These are phyloP conservation scores for Tetrastigma voinierianum DNA, from an alignment of 164 flowering plant genomes.

Conservation along the genomic window DNA sequence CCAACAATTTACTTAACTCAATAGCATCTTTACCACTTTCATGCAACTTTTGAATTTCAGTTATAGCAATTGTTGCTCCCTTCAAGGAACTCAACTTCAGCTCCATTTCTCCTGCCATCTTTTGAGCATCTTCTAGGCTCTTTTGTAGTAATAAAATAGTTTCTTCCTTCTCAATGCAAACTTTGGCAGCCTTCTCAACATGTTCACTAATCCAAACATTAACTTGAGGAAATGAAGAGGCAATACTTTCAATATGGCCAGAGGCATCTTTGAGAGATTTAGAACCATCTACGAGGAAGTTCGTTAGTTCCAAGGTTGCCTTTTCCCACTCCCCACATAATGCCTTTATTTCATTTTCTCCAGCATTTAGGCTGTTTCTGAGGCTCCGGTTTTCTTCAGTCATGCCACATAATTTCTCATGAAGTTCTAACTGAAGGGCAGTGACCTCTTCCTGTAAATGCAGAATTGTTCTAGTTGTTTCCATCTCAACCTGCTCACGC, in stretches of 20 bases:
- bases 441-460: constrained; percentile 71
- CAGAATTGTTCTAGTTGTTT: constrained; percentile 57
- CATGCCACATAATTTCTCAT: constrained; percentile 35
- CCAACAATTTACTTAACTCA: constrained; percentile 23
- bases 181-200: constrained; percentile 55
- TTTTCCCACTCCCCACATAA: constrained; percentile 64
- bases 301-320: constrained; percentile 64
- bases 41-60: constrained; percentile 43
- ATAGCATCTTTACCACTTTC: constrained; percentile 29
- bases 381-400: constrained; percentile 52
- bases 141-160: constrained; percentile 44
- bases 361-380: constrained; percentile 35
- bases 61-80: constrained; percentile 68
- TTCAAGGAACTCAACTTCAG: constrained; percentile 57
- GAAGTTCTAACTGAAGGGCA: constrained; percentile 50
- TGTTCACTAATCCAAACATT: constrained; percentile 49
- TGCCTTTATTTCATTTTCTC: constrained; percentile 46
- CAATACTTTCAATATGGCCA: constrained; percentile 54
- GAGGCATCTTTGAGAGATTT: constrained; percentile 68
- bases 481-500: constrained; percentile 62
- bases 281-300: constrained; percentile 67
- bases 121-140: constrained; percentile 66
- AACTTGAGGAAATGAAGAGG: constrained; percentile 52
- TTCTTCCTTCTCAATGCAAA: constrained; percentile 63
- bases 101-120: constrained; percentile 49